Percentiles rank a stretch among this genome's conserved stretches.
Conservation (phyloP, 1,284 basidiomycete genomes). For the Ceratobasidium papillatum region DNA sequence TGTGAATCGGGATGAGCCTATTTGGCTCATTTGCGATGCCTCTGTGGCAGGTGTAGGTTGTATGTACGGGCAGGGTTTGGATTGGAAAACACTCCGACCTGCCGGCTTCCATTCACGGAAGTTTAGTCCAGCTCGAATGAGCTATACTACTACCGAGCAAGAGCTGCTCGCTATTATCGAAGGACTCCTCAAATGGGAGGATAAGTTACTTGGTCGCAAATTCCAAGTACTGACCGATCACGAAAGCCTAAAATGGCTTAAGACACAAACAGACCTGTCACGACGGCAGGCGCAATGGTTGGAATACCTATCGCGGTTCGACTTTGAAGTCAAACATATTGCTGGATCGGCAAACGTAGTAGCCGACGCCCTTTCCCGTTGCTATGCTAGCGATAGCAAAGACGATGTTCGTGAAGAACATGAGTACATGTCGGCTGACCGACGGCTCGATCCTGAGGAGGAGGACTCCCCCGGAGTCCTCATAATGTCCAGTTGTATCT, state of each 20-base stretch:
- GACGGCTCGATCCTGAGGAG: conserved; percentile 47
- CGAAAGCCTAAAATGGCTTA: conserved; percentile 53
- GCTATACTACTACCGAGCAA: conserved; percentile 55
- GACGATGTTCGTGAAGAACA: conserved; percentile 46
- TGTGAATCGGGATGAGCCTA: conserved; percentile 45
- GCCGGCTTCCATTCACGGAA: conserved; percentile 55
- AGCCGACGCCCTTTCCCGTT: conserved; percentile 45
- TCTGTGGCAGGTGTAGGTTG: conserved; percentile 54
- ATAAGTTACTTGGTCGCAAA: conserved; percentile 51
- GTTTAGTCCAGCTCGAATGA: conserved; percentile 53
- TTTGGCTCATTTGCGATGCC: conserved; percentile 43
- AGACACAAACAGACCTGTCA: conserved; percentile 51
- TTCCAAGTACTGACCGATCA: conserved; percentile 56
- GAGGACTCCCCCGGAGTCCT: conserved; percentile 47
- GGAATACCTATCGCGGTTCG: conserved; percentile 51
- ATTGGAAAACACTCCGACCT: not conserved
- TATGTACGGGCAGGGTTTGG: conserved; percentile 51
- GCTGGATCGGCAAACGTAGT: conserved; percentile 47
- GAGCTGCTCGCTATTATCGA: conserved; percentile 55
- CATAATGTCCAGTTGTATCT: conserved; percentile 38
- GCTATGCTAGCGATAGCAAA: conserved; percentile 50
- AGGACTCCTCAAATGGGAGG: conserved; percentile 54
- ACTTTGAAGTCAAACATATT: conserved; percentile 52
- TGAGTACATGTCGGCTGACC: conserved; percentile 50
- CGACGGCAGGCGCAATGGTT: conserved; percentile 53